A percentile compares a stretch with the other conserved stretches of the same genome.
Conservation (phyloP, 2,329 filamentous ascomycete genomes). For the Penicillium sp. region DNA sequence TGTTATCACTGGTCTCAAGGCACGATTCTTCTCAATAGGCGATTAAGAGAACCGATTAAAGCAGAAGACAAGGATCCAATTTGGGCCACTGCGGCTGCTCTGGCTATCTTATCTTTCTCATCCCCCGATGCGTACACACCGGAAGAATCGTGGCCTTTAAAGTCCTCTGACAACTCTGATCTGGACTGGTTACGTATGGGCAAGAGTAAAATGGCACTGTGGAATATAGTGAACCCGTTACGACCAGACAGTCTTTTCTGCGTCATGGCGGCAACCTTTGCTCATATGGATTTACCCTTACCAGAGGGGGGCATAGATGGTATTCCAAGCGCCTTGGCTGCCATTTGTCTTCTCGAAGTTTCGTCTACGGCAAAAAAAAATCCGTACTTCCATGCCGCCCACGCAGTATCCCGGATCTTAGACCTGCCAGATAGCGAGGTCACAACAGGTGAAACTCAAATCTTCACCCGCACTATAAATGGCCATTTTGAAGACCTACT, state of each 20-base stretch:
- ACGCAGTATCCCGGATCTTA: slow-evolving; percentile 37
- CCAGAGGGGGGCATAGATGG: slow-evolving; percentile 22
- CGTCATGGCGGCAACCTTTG: slow-evolving; percentile 32
- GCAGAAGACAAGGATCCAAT: slow-evolving; percentile 46
- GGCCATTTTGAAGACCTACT: slow-evolving; percentile 38
- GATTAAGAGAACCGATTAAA: slow-evolving; percentile 36
- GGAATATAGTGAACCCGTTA: slow-evolving; percentile 40
- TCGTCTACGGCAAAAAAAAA: slow-evolving; percentile 38
- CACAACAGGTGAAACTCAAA: slow-evolving; percentile 24
- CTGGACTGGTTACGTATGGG: slow-evolving; percentile 61
- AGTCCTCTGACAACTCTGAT: slow-evolving; percentile 43
- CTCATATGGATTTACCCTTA: slow-evolving; percentile 39
- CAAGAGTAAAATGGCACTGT: slow-evolving; percentile 54
- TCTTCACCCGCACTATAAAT: slow-evolving; percentile 39
- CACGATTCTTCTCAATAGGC: slow-evolving; percentile 43
- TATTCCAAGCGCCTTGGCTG: slow-evolving; percentile 22
- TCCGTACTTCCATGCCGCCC: slow-evolving; percentile 42
- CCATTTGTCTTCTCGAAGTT: slow-evolving; percentile 23
- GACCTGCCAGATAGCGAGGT: slow-evolving; percentile 28
- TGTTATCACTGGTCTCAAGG: slow-evolving; percentile 48
- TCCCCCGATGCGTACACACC: slow-evolving; percentile 43
- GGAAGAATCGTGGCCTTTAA: slow-evolving; percentile 59
- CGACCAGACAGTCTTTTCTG: slow-evolving; percentile 52
- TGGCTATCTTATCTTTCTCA: slow-evolving; percentile 45
- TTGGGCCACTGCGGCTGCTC: slow-evolving; percentile 49